phyloP scores from a whole-genome alignment of 2,329 filamentous ascomycete genomes.

The Diaporthe citri region DNA sequence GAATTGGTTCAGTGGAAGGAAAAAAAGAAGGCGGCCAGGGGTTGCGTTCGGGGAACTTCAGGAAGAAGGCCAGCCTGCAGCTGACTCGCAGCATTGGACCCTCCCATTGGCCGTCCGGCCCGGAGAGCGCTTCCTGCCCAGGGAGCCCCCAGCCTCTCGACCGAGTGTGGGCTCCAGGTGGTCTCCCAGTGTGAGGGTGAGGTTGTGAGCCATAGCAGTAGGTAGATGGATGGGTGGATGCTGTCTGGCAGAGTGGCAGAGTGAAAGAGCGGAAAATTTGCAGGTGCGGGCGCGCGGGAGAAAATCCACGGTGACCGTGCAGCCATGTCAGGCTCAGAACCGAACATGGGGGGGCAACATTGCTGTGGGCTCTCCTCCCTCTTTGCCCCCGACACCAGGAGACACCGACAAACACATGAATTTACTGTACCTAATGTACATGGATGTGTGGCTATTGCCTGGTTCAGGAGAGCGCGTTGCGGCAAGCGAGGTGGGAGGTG shows the following conservation, averaged over 20 bases:
- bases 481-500: conserved; percentile 26
- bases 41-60: conserved; percentile 33
- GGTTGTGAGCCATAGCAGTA: neutral
- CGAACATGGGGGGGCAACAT: conserved; percentile 16
- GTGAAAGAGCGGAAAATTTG: neutral
- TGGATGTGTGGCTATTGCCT: conserved; percentile 10
- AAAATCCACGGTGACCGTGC: neutral
- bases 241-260: neutral
- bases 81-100: conserved; percentile 29
- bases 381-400: neutral
- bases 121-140: conserved; percentile 22
- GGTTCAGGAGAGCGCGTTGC: conserved; percentile 10
- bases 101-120: conserved; percentile 24
- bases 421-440: neutral
- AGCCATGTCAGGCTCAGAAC: conserved; percentile 1
- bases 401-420: conserved; percentile 5
- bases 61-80: conserved; percentile 37
- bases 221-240: too few relatives aligned
- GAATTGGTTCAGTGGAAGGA: neutral
- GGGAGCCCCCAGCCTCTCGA: conserved; percentile 27
- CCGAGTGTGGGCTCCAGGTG: neutral
- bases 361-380: neutral
- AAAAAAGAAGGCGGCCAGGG: conserved; percentile 28
- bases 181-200: too few relatives aligned
- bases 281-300: neutral